phyloP scores from a whole-genome alignment of 805 yeast genomes.

The Jamesozyma jinghongensis region DNA sequence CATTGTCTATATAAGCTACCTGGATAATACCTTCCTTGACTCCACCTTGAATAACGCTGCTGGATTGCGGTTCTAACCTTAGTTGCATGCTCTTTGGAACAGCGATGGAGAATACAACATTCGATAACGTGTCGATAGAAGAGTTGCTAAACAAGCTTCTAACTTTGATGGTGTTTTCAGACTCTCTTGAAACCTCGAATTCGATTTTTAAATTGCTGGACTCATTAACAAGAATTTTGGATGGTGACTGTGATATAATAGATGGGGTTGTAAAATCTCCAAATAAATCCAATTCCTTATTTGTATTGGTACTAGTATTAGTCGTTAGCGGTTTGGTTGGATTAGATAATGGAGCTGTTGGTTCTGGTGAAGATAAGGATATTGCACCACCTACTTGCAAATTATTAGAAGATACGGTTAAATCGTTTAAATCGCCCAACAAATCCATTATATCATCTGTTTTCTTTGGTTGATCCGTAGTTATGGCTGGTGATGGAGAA shows the following conservation, averaged over 20 bases:
- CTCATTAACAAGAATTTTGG: constrained; percentile 32
- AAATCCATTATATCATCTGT: constrained; percentile 51
- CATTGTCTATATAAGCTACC: constrained; percentile 30
- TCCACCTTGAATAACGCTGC: constrained; percentile 41
- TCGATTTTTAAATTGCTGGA: constrained; percentile 43
- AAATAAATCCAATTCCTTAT: no score
- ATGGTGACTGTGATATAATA: constrained; percentile 5
- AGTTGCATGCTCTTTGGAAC: constrained; percentile 57
- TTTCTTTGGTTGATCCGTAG: constrained; percentile 10
- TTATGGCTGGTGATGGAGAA: constrained; percentile 5
- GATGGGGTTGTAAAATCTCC: not conserved
- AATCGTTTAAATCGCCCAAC: constrained; percentile 58
- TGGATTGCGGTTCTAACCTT: constrained; percentile 53
- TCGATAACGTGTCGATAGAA: constrained; percentile 36
- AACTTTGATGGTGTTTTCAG: constrained; percentile 35
- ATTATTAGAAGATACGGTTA: constrained; percentile 38
- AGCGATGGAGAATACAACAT: constrained; percentile 55
- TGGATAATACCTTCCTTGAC: constrained; percentile 46
- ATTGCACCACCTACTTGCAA: constrained; percentile 27
- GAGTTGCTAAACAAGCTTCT: constrained; percentile 45
- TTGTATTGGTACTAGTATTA: no score
- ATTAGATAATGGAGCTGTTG: not conserved
- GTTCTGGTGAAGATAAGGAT: constrained; percentile 19
- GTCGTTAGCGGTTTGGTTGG: not conserved
- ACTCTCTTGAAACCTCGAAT: constrained; percentile 32